Base-by-base conservation (phyloP, 352 stramenopile genomes). In the Blastocystis sp. region DNA sequence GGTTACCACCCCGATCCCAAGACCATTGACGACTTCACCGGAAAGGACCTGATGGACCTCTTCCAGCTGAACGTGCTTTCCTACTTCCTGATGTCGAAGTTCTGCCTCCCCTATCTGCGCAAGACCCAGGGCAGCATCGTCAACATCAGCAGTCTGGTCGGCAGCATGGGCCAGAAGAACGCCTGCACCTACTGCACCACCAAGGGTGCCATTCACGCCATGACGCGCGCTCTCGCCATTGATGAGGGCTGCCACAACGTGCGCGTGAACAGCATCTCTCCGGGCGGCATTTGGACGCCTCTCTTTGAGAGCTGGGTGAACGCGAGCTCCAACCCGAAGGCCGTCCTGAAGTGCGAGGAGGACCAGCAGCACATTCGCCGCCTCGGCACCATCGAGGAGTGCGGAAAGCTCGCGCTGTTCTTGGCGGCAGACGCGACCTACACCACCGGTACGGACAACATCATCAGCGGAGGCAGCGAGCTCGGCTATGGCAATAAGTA, bases 51-150 rank as follows among this genome's bases (percentile, higher is more conserved):
- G 62, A 77, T 87, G 62, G 77, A 87, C 53, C 45, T 87, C 9
- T 87, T 87, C 41, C 62, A 87, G n/a, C n/a, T 87, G 45, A 87
- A 87, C 28, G 62, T 87, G 21, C 19, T 87, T 74, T 87, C 77
- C 65, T 87, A 87, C 65, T 87, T 87, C 45, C 34, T 77, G 62
- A 45, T 87, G 65, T 76, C 48, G 17, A 77, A 77, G 45, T 77
- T 77, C 41, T 87, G 59, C 48, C 62, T 87, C 71, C 77, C 77
- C n/a, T 87, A 87, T 43, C 53, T 87, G 19, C 77, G 77, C 28
- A 87, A 87, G 59, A 87, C 77, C 10, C 77, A 87, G 28, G 77
- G 77, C 21, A 87, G 43, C 62, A 87, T 87, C 34, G 45, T 87
- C 21, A 87, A 87, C 67, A 43, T 87, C 11, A 87, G 77, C 38